phyloP scores from a whole-genome alignment of 1,139 yeast species.

The Blastobotrys capitulatus region DNA sequence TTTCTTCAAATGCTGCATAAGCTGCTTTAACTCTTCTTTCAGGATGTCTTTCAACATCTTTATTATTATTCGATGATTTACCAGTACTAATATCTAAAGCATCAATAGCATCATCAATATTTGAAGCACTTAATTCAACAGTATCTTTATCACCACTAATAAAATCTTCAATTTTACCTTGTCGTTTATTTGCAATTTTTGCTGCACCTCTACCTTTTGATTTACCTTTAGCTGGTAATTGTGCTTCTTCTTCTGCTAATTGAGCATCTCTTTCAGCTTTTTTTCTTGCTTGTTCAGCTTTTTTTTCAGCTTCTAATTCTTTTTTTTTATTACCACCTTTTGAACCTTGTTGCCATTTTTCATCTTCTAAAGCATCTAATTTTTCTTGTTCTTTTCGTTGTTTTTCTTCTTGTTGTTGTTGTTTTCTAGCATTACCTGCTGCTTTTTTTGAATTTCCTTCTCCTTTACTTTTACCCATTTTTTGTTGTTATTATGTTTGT shows the following conservation, averaged over 20 bases:
- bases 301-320: slow-evolving; percentile 42
- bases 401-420: slow-evolving; percentile 59
- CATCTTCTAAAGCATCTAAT: slow-evolving; percentile 53
- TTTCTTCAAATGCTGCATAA: slow-evolving; percentile 62
- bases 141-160: slow-evolving; percentile 17
- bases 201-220: slow-evolving; percentile 65
- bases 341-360: slow-evolving; percentile 67
- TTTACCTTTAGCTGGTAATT: slow-evolving; percentile 54
- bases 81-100: slow-evolving; percentile 53
- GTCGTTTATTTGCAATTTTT: slow-evolving; percentile 56
- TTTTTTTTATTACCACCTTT: slow-evolving; percentile 68
- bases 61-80: slow-evolving; percentile 33
- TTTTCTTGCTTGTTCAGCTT: slow-evolving; percentile 37
- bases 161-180: slow-evolving; percentile 58
- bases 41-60: slow-evolving; percentile 77
- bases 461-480: slow-evolving; percentile 48
- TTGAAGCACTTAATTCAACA: slow-evolving; percentile 60
- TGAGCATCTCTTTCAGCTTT: slow-evolving; percentile 40
- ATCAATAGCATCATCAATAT: slow-evolving; percentile 73
- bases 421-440: slow-evolving; percentile 67
- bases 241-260: slow-evolving; percentile 58
- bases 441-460: slow-evolving; percentile 59
- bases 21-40: slow-evolving; percentile 89
- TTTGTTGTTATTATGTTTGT: background rate
- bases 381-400: slow-evolving; percentile 46